Evolutionary conservation across 176 grass and related monocot species (phyloP), one percentile per base, ranked within the genome.

Genomic region (Elymus sibiricus): DNA sequence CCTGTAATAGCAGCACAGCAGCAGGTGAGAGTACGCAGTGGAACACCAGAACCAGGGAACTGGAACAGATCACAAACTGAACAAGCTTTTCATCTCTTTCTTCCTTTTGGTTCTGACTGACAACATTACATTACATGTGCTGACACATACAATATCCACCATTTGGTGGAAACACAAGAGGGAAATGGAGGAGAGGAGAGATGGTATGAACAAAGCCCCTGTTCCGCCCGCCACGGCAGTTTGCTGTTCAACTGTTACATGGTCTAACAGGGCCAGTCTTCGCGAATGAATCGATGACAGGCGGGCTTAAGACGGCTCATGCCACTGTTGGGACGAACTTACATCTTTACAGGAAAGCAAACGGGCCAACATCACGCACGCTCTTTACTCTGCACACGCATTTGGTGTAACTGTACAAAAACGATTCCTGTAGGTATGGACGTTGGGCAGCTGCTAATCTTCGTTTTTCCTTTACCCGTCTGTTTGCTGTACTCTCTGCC

Each of bases 331-430:
- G 37, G 28, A 63, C 51, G 72, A 56, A 40, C 51, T 79, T 72
- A 53, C 79, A 72, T 19, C 74, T 79, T 31, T 72, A 85, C 58
- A 63, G 17, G 82, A 74, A 63, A 85, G 67, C 83, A 89, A 92
- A 85, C 80, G 62, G 46, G 72, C 84, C 82, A 85, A 90, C 75
- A 92, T 79, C 88, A 77, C 66, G 64, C 25, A 9, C 75, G 85
- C 62, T 19, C 74, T 89, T 76, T 31, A 64, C 74, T 84, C 66
- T 71, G 64, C 85, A 82, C 65, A 92, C 76, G 78, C 78, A 66
- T 60, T 84, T 86, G 76, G 84, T 70, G 88, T 83, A 64, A 58
- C 85, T 92, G 83, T 92, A 92, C 93, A 88, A 92, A 92, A 95
- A 88, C 61, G 92, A 88, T 86, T 84, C 35, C 65, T 88, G 88